phyloP scores from a whole-genome alignment of 768 basidiomycete genomes.

The Termitomyces sp. region DNA sequence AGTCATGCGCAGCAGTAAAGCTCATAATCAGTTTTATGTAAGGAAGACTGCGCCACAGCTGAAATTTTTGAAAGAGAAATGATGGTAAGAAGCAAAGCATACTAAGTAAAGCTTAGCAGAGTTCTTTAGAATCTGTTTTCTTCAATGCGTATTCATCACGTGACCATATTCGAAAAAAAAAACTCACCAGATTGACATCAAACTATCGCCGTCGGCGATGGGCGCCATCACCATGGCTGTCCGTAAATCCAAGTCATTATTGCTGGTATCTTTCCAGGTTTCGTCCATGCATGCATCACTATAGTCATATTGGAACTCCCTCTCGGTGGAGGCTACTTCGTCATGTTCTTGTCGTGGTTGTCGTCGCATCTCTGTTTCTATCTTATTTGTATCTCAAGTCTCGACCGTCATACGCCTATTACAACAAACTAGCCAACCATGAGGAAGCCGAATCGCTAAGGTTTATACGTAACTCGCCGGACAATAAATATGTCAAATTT shows the following conservation, averaged over 20 bases:
- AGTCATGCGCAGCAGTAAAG: too few species aligned
- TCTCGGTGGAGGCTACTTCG: slow-evolving; percentile 19
- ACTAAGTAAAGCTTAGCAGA: neutral
- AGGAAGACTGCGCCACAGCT: neutral
- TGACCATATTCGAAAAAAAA: neutral
- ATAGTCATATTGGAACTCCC: slow-evolving; percentile 3
- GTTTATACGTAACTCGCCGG: slow-evolving; percentile 20
- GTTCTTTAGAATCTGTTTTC: neutral
- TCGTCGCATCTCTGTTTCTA: slow-evolving; percentile 15
- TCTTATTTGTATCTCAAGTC: slow-evolving; percentile 30
- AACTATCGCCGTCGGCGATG: too few species aligned
- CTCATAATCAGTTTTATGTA: neutral
- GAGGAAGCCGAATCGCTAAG: slow-evolving; percentile 28
- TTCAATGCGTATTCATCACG: neutral
- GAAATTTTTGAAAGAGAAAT: neutral
- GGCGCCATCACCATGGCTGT: neutral
- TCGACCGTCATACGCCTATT: slow-evolving; percentile 36
- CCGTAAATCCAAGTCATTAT: neutral
- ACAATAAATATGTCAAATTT: slow-evolving; percentile 38
- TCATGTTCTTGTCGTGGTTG: slow-evolving; percentile 8
- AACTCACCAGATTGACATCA: too few species aligned
- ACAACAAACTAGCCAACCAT: slow-evolving; percentile 24
- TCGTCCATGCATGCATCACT: slow-evolving; percentile 15
- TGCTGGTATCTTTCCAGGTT: neutral
- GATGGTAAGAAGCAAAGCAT: neutral